Evolutionary conservation across 2,329 filamentous ascomycete species (phyloP).

Genomic region (Neonectria sp.): DNA sequence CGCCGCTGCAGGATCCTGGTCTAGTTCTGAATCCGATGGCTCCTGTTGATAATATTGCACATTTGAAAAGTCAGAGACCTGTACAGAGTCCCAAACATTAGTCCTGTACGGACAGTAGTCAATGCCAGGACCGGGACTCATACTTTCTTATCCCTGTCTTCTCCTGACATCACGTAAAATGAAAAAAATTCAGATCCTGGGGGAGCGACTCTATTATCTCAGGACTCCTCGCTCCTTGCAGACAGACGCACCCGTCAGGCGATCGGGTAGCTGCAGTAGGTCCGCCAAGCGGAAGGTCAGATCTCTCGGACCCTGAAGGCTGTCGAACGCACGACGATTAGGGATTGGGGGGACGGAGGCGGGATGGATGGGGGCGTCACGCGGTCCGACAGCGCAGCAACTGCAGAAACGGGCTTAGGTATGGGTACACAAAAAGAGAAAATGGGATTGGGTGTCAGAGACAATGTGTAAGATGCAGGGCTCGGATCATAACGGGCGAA

Average conservation of each 20-base stretch:
- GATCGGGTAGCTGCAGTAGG: slow-evolving; percentile 53
- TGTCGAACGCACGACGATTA: slow-evolving; percentile 33
- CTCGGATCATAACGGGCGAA: slow-evolving; percentile 51
- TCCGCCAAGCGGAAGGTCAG: slow-evolving; percentile 45
- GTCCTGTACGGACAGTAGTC: slow-evolving; percentile 59
- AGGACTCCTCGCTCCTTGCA: slow-evolving; percentile 49
- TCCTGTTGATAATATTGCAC: slow-evolving; percentile 56
- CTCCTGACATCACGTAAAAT: slow-evolving; percentile 46
- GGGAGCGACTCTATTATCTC: slow-evolving; percentile 52
- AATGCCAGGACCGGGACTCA: slow-evolving; percentile 56
- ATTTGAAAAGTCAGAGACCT: slow-evolving; percentile 61
- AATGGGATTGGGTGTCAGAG: slow-evolving; percentile 40
- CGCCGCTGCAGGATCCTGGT: slow-evolving; percentile 46
- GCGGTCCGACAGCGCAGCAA: slow-evolving; percentile 46
- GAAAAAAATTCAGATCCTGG: slow-evolving; percentile 36
- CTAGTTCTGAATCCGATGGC: slow-evolving; percentile 58
- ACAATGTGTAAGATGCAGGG: slow-evolving; percentile 50
- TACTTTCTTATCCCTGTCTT: slow-evolving; percentile 56
- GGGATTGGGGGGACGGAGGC: slow-evolving; percentile 37
- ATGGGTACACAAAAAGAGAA: slow-evolving; percentile 30
- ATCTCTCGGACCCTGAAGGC: slow-evolving; percentile 41
- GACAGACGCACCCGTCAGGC: slow-evolving; percentile 51
- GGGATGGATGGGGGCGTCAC: slow-evolving; percentile 43
- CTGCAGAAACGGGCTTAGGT: slow-evolving; percentile 39
- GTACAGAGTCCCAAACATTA: slow-evolving; percentile 55